phyloP scores from a whole-genome alignment of 2,329 filamentous ascomycete species.

The Xylariaceae sp. region DNA sequence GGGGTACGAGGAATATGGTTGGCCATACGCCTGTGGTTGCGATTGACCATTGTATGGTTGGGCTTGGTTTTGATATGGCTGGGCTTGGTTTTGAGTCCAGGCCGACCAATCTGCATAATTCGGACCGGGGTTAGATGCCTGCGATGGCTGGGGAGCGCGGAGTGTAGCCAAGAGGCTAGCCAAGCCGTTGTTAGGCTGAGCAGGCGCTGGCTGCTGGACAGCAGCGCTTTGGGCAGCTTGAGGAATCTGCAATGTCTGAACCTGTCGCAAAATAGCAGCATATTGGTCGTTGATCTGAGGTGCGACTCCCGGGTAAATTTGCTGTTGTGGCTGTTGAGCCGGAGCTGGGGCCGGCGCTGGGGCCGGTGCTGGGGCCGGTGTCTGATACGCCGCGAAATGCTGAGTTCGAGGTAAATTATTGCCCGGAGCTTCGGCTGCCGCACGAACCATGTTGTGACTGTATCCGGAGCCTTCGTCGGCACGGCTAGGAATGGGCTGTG shows the following conservation, averaged over 20 bases:
- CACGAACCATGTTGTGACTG: too few relatives aligned
- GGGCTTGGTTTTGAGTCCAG: slow-evolving; percentile 16
- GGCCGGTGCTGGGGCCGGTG: slow-evolving; percentile 2
- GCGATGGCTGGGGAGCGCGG: slow-evolving; percentile 13
- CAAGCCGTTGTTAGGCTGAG: slow-evolving; percentile 26
- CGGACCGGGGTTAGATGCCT: slow-evolving; percentile 13
- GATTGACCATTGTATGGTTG: too few relatives aligned
- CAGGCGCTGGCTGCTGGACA: slow-evolving; percentile 17
- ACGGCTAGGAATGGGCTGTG: slow-evolving; percentile 44
- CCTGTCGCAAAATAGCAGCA: slow-evolving; percentile 28
- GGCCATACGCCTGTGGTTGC: too few relatives aligned
- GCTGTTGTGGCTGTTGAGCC: slow-evolving; percentile 14
- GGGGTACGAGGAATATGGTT: too few relatives aligned
- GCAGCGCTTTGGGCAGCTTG: slow-evolving; percentile 20
- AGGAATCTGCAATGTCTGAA: slow-evolving; percentile 24
- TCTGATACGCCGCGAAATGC: slow-evolving; percentile 14
- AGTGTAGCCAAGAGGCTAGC: slow-evolving; percentile 29
- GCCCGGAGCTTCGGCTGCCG: too few relatives aligned
- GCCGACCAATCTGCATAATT: slow-evolving; percentile 19
- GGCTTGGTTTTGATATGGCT: too few relatives aligned
- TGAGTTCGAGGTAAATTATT: slow-evolving; percentile 6
- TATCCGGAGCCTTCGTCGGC: slow-evolving; percentile 46
- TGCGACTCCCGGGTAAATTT: slow-evolving; percentile 19
- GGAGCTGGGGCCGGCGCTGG: too few relatives aligned
- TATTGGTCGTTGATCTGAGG: slow-evolving; percentile 22